phyloP scores from a whole-genome alignment of 108 stramenopile species.

The Chaetoceros tenuissimus region DNA sequence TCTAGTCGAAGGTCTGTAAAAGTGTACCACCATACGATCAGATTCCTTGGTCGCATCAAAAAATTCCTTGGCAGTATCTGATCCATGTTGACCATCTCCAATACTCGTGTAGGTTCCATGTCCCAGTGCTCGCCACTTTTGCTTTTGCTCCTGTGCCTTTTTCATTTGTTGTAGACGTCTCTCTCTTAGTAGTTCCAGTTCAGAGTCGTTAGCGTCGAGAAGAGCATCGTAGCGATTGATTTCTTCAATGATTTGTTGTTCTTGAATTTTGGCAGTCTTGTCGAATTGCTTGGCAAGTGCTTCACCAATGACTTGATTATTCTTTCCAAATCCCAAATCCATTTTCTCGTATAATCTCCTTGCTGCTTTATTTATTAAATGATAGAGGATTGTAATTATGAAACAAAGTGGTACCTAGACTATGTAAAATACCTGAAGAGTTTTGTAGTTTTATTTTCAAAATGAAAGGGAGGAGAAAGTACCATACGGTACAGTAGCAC shows the following conservation, averaged over 20 bases:
- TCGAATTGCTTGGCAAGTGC: slow-evolving; percentile 46
- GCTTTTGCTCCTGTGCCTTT: slow-evolving; percentile 42
- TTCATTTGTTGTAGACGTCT: slow-evolving; percentile 72
- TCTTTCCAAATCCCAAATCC: slow-evolving; percentile 78
- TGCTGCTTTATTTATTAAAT: not conserved
- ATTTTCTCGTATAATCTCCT: slow-evolving; percentile 25
- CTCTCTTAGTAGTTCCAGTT: slow-evolving; percentile 82
- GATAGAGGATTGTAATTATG: no score
- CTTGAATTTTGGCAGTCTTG: slow-evolving; percentile 49
- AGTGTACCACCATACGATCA: slow-evolving; percentile 88
- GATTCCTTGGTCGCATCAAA: slow-evolving; percentile 86
- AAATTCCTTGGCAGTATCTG: slow-evolving; percentile 75
- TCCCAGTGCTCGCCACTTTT: slow-evolving; percentile 63
- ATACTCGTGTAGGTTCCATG: slow-evolving; percentile 88
- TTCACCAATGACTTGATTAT: slow-evolving; percentile 66
- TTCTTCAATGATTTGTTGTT: slow-evolving; percentile 48
- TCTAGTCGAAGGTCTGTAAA: slow-evolving; percentile 88
- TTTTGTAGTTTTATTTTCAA: no score
- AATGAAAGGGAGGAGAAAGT: no score
- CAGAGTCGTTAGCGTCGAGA: slow-evolving; percentile 77
- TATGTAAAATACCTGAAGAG: no score
- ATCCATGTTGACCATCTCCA: slow-evolving; percentile 43
- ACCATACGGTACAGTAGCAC: no score
- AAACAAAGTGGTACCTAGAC: no score
- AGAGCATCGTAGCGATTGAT: slow-evolving; percentile 69